Conservation (phyloP, 805 yeast species). For the Blastobotrys terrestris region DNA sequence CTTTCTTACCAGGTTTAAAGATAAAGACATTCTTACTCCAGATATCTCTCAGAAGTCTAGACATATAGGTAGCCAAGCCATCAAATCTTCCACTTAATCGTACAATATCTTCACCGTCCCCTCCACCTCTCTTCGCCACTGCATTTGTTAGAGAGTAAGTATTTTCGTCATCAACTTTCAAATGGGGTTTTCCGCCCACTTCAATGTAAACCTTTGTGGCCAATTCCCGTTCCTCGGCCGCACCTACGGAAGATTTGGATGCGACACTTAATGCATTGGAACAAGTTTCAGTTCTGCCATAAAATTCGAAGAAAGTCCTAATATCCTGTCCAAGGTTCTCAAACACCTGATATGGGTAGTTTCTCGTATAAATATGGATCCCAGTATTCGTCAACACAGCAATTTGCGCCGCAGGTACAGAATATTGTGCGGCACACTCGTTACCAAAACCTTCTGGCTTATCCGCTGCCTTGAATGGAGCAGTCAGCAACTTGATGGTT, state of each 20-base stretch:
- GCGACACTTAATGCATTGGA: constrained; percentile 81
- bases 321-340: constrained; percentile 62
- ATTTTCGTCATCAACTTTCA: constrained; percentile 25
- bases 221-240: constrained; percentile 31
- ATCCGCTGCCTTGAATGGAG: constrained; percentile 62
- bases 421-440: constrained; percentile 80
- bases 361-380: constrained; percentile 65
- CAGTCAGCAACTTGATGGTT: constrained; percentile 65
- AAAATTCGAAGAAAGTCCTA: constrained; percentile 63
- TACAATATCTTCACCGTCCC: constrained; percentile 36
- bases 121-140: constrained; percentile 2
- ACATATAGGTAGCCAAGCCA: constrained; percentile 72
- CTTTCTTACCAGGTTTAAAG: constrained; percentile 11
- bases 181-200: constrained; percentile 32
- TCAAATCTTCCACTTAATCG: constrained; percentile 85
- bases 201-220: constrained; percentile 32
- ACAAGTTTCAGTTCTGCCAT: constrained; percentile 87
- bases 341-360: constrained; percentile 75
- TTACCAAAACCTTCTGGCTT: constrained; percentile 81
- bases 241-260: constrained; percentile 38
- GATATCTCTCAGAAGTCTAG: constrained; percentile 69
- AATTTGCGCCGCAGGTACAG: constrained; percentile 56
- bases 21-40: constrained; percentile 72
- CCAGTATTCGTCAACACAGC: constrained; percentile 81
- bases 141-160: constrained; percentile 7